A percentile compares a stretch with the other conserved stretches of the same genome.
Evolutionary conservation across 352 stramenopile species (phyloP).

Genomic region (Phytophthora idaei): DNA sequence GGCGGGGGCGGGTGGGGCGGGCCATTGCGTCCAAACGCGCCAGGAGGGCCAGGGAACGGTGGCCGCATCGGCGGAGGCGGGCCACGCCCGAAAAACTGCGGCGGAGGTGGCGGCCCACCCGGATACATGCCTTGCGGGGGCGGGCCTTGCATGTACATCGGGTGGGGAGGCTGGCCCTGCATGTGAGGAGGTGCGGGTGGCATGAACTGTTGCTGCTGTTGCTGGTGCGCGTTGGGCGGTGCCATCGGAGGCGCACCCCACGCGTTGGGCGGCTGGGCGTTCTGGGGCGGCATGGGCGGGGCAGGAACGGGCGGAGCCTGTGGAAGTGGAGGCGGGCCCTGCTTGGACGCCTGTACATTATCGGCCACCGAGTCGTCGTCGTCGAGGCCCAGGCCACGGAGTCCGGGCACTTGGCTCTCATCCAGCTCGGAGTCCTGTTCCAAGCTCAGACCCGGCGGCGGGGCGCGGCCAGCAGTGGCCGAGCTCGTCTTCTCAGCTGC

Average conservation of each 20-base stretch:
- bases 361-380: conserved; percentile 56
- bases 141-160: conserved; percentile 45
- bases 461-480: conserved; percentile 7
- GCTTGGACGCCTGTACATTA: conserved; percentile 4
- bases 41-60: conserved; percentile 32
- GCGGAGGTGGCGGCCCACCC: conserved; percentile 25
- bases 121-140: conserved; percentile 47
- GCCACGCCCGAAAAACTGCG: conserved; percentile 31
- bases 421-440: conserved; percentile 63
- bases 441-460: conserved; percentile 26
- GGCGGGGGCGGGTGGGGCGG: conserved; percentile 35
- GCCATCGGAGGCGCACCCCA: conserved; percentile 38
- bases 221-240: conserved; percentile 7
- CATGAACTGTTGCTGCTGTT: conserved; percentile 38
- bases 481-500: conserved; percentile 5
- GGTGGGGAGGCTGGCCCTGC: conserved; percentile 36
- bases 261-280: conserved; percentile 31
- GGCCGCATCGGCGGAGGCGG: conserved; percentile 32
- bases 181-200: conserved; percentile 35
- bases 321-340: conserved; percentile 31
- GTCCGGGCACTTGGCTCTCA: conserved; percentile 68
- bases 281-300: conserved; percentile 34
- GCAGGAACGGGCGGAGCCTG: conserved; percentile 30
- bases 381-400: conserved; percentile 70
- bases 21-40: conserved; percentile 23